Evolutionary conservation across 192 early-diverging fungal genomes (phyloP).

Genomic region (Anaeromyces robustus): DNA sequence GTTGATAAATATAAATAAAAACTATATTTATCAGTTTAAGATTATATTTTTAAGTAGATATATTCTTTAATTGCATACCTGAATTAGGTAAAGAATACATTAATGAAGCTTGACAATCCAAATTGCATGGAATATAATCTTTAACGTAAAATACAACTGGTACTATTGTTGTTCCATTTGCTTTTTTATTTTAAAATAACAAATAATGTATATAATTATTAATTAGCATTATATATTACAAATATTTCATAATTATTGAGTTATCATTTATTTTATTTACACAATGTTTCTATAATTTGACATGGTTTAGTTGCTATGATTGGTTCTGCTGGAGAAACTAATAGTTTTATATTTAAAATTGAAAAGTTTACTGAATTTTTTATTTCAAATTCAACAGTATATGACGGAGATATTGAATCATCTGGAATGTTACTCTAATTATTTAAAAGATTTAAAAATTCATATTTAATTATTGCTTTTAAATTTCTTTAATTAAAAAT

Average conservation of each 20-base stretch:
- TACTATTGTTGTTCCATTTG: not conserved
- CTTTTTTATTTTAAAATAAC: no score
- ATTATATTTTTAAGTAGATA: no score
- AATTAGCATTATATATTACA: not conserved
- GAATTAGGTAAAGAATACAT: not conserved
- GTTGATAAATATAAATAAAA: no score
- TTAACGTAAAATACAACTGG: not conserved
- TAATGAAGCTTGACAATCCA: not conserved
- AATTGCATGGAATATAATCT: not conserved
- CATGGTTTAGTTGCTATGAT: not conserved
- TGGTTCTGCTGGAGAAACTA: not conserved
- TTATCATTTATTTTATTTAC: no score
- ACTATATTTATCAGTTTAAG: no score
- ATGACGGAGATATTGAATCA: not conserved
- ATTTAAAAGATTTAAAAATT: no score
- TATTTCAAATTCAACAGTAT: not conserved
- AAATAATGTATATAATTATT: no score
- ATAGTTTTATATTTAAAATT: not conserved
- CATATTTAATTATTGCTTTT: no score
- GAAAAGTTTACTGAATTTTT: not conserved
- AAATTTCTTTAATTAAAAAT: no score
- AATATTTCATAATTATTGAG: not conserved
- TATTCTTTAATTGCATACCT: no score
- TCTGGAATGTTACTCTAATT: not conserved
- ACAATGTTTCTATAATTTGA: not conserved